phyloP scores from a whole-genome alignment of 2,329 filamentous ascomycete genomes.

The Sarocladium oryzae region DNA sequence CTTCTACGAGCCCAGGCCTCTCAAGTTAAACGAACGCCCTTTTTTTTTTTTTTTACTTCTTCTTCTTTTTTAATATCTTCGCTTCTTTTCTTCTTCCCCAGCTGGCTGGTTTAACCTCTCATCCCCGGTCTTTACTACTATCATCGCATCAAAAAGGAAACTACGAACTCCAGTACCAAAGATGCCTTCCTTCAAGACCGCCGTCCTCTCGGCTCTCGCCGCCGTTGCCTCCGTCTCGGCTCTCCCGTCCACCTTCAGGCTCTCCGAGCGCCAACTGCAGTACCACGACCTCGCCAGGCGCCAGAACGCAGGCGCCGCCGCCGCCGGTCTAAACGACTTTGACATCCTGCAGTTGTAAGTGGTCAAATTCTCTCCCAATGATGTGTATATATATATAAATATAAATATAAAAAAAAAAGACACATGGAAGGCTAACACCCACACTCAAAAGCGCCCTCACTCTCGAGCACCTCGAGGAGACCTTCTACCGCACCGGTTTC shows the following conservation, averaged over 20 bases:
- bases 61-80: too few relatives aligned
- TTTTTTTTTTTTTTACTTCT: slow-evolving; percentile 9
- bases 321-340: slow-evolving; percentile 41
- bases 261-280: slow-evolving; percentile 37
- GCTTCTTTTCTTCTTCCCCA: slow-evolving; percentile 7
- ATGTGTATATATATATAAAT: too few relatives aligned
- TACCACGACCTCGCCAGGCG: slow-evolving; percentile 43
- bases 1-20: neutral
- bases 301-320: slow-evolving; percentile 41
- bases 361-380: neutral
- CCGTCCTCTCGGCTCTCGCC: slow-evolving; percentile 37
- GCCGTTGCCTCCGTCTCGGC: slow-evolving; percentile 34
- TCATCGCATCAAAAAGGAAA: neutral
- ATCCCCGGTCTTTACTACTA: neutral
- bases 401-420: neutral
- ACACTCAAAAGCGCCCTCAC: slow-evolving; percentile 47
- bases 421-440: neutral
- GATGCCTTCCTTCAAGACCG: slow-evolving; percentile 34
- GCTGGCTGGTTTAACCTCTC: slow-evolving; percentile 8
- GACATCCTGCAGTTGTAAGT: slow-evolving; percentile 55
- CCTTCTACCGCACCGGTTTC: slow-evolving; percentile 68
- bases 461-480: slow-evolving; percentile 66
- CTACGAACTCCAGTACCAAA: slow-evolving; percentile 14
- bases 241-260: slow-evolving; percentile 36
- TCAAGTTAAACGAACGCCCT: slow-evolving; percentile 7